Percentiles rank a stretch among this genome's conserved stretches.
phyloP scores from a whole-genome alignment of 306 rosid genomes.

The Citrullus amarus region DNA sequence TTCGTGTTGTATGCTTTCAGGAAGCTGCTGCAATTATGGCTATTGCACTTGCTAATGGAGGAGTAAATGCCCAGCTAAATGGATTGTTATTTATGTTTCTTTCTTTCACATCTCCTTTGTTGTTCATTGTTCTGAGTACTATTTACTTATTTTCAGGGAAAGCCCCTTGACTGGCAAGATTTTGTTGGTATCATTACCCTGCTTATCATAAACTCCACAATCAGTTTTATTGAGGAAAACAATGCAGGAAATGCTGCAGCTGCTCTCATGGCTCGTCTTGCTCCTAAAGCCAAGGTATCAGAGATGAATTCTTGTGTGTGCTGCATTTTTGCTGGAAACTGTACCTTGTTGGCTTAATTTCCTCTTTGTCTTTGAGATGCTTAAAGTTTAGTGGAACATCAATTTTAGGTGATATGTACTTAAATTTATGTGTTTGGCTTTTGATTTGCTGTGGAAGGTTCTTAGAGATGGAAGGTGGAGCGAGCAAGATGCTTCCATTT shows the following conservation, averaged over 20 bases:
- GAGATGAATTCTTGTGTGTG: not conserved
- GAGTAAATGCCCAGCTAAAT: slow-evolving; percentile 39
- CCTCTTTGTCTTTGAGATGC: not conserved
- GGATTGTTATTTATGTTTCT: not conserved
- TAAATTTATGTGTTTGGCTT: slow-evolving; percentile 3
- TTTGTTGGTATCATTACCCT: slow-evolving; percentile 92
- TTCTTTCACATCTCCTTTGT: not conserved
- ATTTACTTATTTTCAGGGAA: slow-evolving; percentile 37
- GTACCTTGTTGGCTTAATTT: not conserved
- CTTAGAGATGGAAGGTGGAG: slow-evolving; percentile 99
- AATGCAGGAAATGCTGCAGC: slow-evolving; percentile 99
- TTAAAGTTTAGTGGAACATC: not conserved
- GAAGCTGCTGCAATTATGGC: slow-evolving; percentile 99
- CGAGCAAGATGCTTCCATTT: slow-evolving; percentile 70
- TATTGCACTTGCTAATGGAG: slow-evolving; percentile 99
- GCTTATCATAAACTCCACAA: slow-evolving; percentile 87
- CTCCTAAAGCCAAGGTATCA: slow-evolving; percentile 93
- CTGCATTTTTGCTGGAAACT: not conserved
- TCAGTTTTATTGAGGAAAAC: slow-evolving; percentile 95
- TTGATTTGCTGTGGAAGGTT: slow-evolving; percentile 34
- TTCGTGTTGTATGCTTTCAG: slow-evolving; percentile 22
- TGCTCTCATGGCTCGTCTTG: slow-evolving; percentile 97
- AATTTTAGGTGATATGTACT: not conserved
- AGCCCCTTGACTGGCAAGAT: slow-evolving; percentile 98
- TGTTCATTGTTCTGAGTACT: not conserved